These are phyloP conservation scores for Candida sanyiensis DNA, from an alignment of 805 yeast species.

Conservation along the genomic window DNA sequence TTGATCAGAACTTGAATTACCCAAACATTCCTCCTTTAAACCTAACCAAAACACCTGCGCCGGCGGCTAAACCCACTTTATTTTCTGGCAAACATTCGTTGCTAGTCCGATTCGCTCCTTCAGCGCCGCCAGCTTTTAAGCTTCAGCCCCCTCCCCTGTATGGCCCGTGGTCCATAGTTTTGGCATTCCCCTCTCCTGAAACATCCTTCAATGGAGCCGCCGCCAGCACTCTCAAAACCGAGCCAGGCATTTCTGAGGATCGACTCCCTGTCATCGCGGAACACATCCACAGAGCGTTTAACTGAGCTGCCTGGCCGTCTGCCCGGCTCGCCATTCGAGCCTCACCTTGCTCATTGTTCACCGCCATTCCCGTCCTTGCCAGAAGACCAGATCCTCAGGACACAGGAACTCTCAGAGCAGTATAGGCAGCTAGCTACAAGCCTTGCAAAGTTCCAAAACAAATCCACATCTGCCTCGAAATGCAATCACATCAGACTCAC, in stretches of 20 bases:
- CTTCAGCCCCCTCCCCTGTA: not conserved
- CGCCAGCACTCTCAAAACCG: conserved; percentile 6
- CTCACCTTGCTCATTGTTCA: not conserved
- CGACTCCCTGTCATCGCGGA: conserved; percentile 7
- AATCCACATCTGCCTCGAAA: conserved; percentile 7
- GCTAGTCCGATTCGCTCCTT: no score
- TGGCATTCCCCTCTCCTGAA: no score
- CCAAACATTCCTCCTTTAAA: no score
- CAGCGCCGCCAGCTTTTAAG: no score
- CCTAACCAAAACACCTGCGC: no score
- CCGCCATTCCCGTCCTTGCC: conserved; percentile 1
- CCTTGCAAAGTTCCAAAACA: conserved; percentile 6
- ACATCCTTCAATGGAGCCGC: not conserved
- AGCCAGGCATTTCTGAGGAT: conserved; percentile 5
- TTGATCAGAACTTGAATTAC: no score
- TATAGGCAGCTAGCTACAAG: conserved; percentile 5
- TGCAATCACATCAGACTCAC: conserved; percentile 15
- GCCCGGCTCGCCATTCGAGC: not conserved
- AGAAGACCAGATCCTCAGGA: conserved; percentile 1
- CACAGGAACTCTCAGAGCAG: not conserved
- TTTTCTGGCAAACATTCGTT: not conserved
- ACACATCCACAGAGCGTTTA: conserved; percentile 7
- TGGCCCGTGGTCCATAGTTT: no score
- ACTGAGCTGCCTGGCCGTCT: conserved; percentile 4
- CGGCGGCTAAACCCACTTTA: no score